Conservation (phyloP, 2,329 filamentous ascomycete species). For the Fusarium chlamydosporum region DNA sequence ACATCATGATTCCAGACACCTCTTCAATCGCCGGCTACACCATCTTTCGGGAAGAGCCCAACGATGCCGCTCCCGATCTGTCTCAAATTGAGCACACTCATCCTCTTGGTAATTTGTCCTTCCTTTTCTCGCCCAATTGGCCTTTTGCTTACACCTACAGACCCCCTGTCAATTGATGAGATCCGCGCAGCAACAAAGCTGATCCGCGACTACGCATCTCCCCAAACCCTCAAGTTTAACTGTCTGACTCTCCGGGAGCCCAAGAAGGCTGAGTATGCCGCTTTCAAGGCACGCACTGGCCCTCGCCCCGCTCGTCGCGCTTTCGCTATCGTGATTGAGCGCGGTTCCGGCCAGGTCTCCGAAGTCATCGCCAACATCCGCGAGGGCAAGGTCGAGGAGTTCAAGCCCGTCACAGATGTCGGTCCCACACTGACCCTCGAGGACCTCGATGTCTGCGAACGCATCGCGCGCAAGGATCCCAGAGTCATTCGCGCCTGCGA, state of each 20-base stretch:
- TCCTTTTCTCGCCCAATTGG: not conserved
- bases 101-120: conserved; percentile 54
- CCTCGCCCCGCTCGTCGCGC: conserved; percentile 65
- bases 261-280: conserved; percentile 72
- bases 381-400: conserved; percentile 57
- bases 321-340: conserved; percentile 64
- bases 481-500: conserved; percentile 83
- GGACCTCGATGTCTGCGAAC: conserved; percentile 82
- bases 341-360: conserved; percentile 58
- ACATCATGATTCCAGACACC: conserved; percentile 61
- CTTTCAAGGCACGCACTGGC: conserved; percentile 66
- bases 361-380: conserved; percentile 67
- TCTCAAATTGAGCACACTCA: conserved; percentile 54
- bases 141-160: conserved; percentile 46
- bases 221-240: conserved; percentile 65
- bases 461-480: conserved; percentile 74
- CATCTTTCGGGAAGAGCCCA: conserved; percentile 61
- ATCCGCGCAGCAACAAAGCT: conserved; percentile 65
- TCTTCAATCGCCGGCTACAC: conserved; percentile 62
- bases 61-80: conserved; percentile 55
- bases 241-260: conserved; percentile 77
- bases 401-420: conserved; percentile 63
- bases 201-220: conserved; percentile 58
- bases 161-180: conserved; percentile 69
- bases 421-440: conserved; percentile 78